Percentiles rank a stretch among this genome's conserved stretches.
Evolutionary conservation across 148 eudicot genomes (phyloP).

Genomic region (Bassia scoparia): DNA sequence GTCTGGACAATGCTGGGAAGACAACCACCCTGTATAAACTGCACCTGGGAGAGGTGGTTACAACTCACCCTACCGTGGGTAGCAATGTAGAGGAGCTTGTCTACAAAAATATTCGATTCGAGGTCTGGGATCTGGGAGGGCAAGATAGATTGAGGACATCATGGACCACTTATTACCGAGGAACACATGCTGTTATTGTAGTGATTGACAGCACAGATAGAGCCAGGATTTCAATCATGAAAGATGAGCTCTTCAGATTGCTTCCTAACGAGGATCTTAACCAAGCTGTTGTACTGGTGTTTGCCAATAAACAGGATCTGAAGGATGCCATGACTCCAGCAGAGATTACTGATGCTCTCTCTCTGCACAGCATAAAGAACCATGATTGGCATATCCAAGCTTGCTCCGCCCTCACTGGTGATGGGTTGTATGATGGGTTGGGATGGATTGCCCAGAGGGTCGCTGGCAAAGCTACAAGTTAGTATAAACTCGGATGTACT

Average conservation of each 20-base stretch:
- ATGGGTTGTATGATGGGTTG: conserved; percentile 88
- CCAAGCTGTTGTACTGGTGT: conserved; percentile 66
- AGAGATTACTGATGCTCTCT: conserved; percentile 88
- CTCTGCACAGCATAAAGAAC: conserved; percentile 88
- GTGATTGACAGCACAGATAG: conserved; percentile 95
- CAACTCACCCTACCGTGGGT: conserved; percentile 98
- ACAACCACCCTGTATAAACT: conserved; percentile 95
- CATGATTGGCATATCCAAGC: conserved; percentile 99
- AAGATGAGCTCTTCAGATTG: conserved; percentile 79
- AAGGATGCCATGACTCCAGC: conserved; percentile 95
- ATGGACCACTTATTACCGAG: conserved; percentile 97
- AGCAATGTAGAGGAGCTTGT: conserved; percentile 98
- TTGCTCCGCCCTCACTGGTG: conserved; percentile 86
- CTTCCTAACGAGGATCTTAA: conserved; percentile 88
- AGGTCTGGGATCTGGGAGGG: conserved; percentile 99
- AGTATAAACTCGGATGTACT: conserved; percentile 14
- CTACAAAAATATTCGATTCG: conserved; percentile 91
- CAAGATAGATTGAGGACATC: conserved; percentile 94
- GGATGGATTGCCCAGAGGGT: conserved; percentile 96
- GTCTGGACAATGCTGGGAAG: conserved; percentile 96
- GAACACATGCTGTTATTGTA: conserved; percentile 87
- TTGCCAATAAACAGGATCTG: conserved; percentile 85
- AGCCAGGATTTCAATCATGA: conserved; percentile 75
- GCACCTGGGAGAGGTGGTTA: conserved; percentile 90
- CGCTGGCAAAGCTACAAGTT: conserved; percentile 75